Evolutionary conservation across 1,139 yeast species (phyloP).

Genomic region (Sugiyamaella neomexicana): DNA sequence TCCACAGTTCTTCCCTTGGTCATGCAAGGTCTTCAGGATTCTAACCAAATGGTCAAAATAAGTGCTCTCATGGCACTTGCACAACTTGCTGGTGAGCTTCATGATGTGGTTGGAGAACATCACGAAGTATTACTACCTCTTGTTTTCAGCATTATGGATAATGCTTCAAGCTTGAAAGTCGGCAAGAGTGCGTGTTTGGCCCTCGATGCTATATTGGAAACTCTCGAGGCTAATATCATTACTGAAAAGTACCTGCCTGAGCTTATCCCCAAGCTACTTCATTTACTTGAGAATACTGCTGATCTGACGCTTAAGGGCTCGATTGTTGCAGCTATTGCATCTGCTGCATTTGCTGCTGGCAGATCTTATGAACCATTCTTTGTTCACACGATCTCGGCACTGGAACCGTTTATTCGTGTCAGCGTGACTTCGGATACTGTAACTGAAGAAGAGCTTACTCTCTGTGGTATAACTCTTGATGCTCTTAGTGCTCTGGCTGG

Average conservation of each 20-base stretch:
- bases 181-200: conserved; percentile 92
- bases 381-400: conserved; percentile 70
- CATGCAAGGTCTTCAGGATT: conserved; percentile 73
- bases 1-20: conserved; percentile 71
- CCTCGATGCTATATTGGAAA: conserved; percentile 87
- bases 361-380: conserved; percentile 84
- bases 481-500: conserved; percentile 93
- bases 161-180: conserved; percentile 77
- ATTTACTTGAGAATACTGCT: conserved; percentile 66
- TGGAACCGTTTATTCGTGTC: conserved; percentile 79
- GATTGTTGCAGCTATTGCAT: conserved; percentile 93
- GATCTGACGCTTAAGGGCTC: conserved; percentile 76
- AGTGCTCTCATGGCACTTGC: conserved; percentile 84
- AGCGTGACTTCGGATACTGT: conserved; percentile 31
- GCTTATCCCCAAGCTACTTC: conserved; percentile 84
- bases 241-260: conserved; percentile 80
- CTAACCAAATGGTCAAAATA: conserved; percentile 73
- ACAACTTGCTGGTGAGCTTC: conserved; percentile 78
- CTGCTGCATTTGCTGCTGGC: conserved; percentile 95
- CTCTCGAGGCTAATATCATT: conserved; percentile 79
- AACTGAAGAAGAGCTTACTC: conserved; percentile 44
- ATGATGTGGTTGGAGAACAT: conserved; percentile 77
- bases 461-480: conserved; percentile 89
- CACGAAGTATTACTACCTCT: conserved; percentile 83
- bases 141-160: conserved; percentile 81